Conservation (phyloP, 306 rosid genomes). For the Cicer chorassanicum region DNA sequence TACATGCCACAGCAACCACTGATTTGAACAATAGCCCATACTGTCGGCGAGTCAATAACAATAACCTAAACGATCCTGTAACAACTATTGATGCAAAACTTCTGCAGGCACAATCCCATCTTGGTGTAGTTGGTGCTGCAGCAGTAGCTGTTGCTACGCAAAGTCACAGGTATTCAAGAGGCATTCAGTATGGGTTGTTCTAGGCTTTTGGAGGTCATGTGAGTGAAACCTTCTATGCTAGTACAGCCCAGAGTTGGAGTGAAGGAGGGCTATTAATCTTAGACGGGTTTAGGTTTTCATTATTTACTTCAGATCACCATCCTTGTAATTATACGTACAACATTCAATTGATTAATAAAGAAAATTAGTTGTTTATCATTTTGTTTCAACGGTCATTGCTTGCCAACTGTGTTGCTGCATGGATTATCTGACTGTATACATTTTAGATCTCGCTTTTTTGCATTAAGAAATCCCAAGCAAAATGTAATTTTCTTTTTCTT, state of each 20-base stretch:
- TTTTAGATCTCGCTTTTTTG: no score
- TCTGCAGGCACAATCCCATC: slow-evolving; percentile 60
- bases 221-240: slow-evolving; percentile 20
- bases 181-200: slow-evolving; percentile 53
- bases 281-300: slow-evolving; percentile 32
- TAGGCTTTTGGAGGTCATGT: slow-evolving; percentile 38
- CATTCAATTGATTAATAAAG: slow-evolving; percentile 50
- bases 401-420: no score
- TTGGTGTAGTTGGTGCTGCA: slow-evolving; percentile 62
- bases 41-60: slow-evolving; percentile 47
- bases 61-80: slow-evolving; percentile 43
- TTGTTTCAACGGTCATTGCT: slow-evolving; percentile 6
- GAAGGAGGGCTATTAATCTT: slow-evolving; percentile 30
- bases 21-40: slow-evolving; percentile 56
- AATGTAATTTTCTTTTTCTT: no score
- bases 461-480: no score
- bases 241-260: background rate
- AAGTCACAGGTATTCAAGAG: slow-evolving; percentile 58
- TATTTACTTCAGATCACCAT: slow-evolving; percentile 37
- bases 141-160: slow-evolving; percentile 64
- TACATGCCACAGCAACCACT: slow-evolving; percentile 43
- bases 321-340: slow-evolving; percentile 50
- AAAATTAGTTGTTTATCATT: slow-evolving; percentile 21
- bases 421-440: no score
- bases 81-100: slow-evolving; percentile 49